Evolutionary conservation across 2,329 filamentous ascomycete genomes (phyloP).

Genomic region (Ceratocystis smalleyi): DNA sequence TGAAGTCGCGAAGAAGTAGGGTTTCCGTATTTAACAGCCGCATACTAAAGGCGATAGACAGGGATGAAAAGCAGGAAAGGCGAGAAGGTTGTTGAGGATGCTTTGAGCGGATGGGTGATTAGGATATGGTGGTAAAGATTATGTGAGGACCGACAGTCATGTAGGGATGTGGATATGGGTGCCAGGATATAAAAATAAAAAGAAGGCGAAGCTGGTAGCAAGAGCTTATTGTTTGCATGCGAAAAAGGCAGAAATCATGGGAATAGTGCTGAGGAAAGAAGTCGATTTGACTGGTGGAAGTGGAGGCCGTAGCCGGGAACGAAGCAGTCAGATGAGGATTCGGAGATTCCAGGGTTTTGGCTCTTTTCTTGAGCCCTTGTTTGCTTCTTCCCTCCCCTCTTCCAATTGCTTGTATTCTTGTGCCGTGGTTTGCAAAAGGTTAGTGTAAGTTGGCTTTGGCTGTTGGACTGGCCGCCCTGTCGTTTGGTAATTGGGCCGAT

Average conservation of each 20-base stretch:
- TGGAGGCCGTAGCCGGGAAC: background rate
- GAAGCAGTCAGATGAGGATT: background rate
- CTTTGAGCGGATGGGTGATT: background rate
- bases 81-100: background rate
- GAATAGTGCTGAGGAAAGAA: background rate
- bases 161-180: background rate
- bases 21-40: conserved; percentile 14
- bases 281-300: background rate
- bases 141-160: background rate
- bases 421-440: background rate
- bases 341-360: background rate
- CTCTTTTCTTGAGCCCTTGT: background rate
- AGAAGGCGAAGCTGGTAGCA: background rate
- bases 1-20: conserved; percentile 14
- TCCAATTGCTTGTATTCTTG: background rate
- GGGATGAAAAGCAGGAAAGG: background rate
- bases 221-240: background rate
- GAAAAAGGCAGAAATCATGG: background rate
- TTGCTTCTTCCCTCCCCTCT: background rate
- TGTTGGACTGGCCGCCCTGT: background rate
- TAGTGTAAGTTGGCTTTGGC: background rate
- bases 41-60: conserved; percentile 5
- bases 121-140: background rate
- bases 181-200: too few species aligned
- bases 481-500: background rate